Conservation (phyloP, 2,329 filamentous ascomycete genomes). For the Elsinoe ampelina region DNA sequence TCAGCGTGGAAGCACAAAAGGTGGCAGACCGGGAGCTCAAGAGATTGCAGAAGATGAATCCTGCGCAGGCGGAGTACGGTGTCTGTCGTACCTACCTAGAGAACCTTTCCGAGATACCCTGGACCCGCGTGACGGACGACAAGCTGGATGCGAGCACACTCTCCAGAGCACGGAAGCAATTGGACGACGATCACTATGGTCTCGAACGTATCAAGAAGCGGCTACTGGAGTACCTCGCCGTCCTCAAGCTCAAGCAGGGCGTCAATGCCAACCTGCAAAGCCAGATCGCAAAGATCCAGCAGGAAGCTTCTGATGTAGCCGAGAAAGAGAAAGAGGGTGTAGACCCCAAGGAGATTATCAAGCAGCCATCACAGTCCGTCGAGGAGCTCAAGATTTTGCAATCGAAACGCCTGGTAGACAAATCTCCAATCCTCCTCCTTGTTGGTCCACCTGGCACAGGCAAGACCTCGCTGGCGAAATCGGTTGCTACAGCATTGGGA, state of each 20-base stretch:
- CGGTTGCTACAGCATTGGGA: conserved; percentile 81
- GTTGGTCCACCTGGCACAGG: conserved; percentile 90
- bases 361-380: conserved; percentile 32
- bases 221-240: conserved; percentile 86
- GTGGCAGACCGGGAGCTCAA: conserved; percentile 85
- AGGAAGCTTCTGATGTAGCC: conserved; percentile 29
- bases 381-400: conserved; percentile 67
- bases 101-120: conserved; percentile 87
- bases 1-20: conserved; percentile 77
- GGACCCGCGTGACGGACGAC: conserved; percentile 76
- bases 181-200: conserved; percentile 94
- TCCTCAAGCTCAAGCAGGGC: conserved; percentile 88
- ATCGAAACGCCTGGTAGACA: conserved; percentile 80
- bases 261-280: conserved; percentile 75
- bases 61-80: conserved; percentile 90
- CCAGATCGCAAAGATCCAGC: conserved; percentile 54
- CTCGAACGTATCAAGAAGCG: conserved; percentile 96
- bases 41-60: conserved; percentile 87
- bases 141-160: conserved; percentile 74
- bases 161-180: conserved; percentile 69
- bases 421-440: conserved; percentile 88
- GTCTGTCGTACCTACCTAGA: conserved; percentile 91
- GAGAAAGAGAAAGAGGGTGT: conserved; percentile 29
- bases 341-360: conserved; percentile 18
- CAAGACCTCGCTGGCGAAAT: conserved; percentile 91